Conservation (phyloP, 2,329 filamentous ascomycete species). For the Penicillium rolfsii region DNA sequence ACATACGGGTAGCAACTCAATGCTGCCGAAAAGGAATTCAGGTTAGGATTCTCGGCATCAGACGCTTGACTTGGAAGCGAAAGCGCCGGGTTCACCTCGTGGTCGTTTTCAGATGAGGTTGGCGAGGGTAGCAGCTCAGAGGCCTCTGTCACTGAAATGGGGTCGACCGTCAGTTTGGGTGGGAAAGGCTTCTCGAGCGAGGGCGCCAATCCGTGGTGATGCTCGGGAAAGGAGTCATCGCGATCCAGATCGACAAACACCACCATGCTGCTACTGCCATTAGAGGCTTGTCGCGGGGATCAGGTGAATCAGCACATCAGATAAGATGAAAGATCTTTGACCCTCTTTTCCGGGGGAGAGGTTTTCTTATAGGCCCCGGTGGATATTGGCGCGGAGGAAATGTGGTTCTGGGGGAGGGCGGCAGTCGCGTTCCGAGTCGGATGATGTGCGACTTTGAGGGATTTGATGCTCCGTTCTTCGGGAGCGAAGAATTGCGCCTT, state of each 20-base stretch:
- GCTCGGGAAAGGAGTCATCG: slow-evolving; percentile 37
- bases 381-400: slow-evolving; percentile 1
- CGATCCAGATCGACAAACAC: slow-evolving; percentile 53
- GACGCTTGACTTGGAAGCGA: not conserved
- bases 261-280: slow-evolving; percentile 47
- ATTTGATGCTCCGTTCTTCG: slow-evolving; percentile 32
- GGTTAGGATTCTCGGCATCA: slow-evolving; percentile 24
- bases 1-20: slow-evolving; percentile 55
- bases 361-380: slow-evolving; percentile 19
- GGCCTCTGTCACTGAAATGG: slow-evolving; percentile 16
- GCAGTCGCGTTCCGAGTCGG: slow-evolving; percentile 27
- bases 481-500: not conserved
- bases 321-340: slow-evolving; percentile 23
- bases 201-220: slow-evolving; percentile 23
- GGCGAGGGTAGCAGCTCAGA: slow-evolving; percentile 20
- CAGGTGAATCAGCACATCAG: slow-evolving; percentile 29
- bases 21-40: slow-evolving; percentile 46
- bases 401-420: slow-evolving; percentile 17
- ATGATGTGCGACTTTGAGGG: slow-evolving; percentile 33
- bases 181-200: slow-evolving; percentile 27
- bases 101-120: slow-evolving; percentile 14
- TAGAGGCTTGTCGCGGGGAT: slow-evolving; percentile 12
- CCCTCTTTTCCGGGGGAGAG: not conserved
- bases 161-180: slow-evolving; percentile 25
- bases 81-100: slow-evolving; percentile 10